Base-by-base conservation (phyloP, 2,329 filamentous ascomycete species). In the Penicillium freii region DNA sequence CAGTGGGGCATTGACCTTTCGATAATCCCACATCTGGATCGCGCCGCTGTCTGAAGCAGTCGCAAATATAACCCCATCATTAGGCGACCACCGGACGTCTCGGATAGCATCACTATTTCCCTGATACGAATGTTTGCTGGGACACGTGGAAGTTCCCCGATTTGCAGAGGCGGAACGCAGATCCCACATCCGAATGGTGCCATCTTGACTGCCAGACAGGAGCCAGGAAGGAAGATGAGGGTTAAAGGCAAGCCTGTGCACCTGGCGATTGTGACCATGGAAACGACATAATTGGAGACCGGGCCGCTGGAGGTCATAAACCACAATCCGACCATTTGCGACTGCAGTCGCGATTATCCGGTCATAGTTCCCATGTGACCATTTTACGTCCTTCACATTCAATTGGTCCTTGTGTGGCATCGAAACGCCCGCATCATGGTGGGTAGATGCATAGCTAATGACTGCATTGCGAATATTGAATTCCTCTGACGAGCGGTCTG, bases 181-280 rank as follows among this genome's bases (percentile, higher is more conserved):
- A 71, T 88, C 85, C 85, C 85, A 88, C 62, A 87, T 78, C 43
- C 83, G 80, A 33, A 87, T 84, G 2, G 82, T 85, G 44, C 81
- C 81, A 75, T 88, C 85, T 68, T 87, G 85, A 68, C 84, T 87
- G 27, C 83, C 85, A 36, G 85, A 88, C 21, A 88, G 76, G 47
- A 88, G 75, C 68, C 84, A 78, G 62, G 81, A 79, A 44, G 84
- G 84, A 61, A 80, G 76, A 66, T 85, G 81, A 11, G 85, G 85
- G 64, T 86, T 87, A 72, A 87, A 87, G 15, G 84, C 85, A 43
- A 88, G 75, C 64, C 81, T 83, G 72, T 88, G 85, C 53, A 88
- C 85, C 72, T 87, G 85, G 50, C 85, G 84, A 62, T 78, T 81
- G 65, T 88, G 85, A 68, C 87, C 85, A 64, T 87, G 83, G 64